Conservation (phyloP, 73 alveolate species). For the Stentor roeselii region DNA sequence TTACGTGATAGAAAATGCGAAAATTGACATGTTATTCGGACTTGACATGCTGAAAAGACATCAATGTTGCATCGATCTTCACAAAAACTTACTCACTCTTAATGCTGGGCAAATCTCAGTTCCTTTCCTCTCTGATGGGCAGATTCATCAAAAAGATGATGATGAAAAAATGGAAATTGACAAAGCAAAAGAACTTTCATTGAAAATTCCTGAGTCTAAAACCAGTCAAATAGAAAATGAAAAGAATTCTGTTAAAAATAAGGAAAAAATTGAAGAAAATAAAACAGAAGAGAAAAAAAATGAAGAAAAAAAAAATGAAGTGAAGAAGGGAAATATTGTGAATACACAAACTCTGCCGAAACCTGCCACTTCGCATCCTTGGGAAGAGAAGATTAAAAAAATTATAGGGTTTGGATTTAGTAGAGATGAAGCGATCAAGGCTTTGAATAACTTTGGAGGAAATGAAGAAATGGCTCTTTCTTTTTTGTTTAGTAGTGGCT, state of each 20-base stretch:
- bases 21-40: constrained; percentile 79
- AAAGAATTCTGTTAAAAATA: background rate
- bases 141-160: constrained; percentile 43
- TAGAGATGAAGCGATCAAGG: background rate
- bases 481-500: background rate
- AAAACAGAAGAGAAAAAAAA: background rate
- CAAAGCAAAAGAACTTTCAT: background rate
- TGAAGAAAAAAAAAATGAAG: background rate
- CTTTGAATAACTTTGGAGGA: background rate
- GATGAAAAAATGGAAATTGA: background rate
- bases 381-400: background rate
- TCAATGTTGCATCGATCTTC: constrained; percentile 81
- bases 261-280: too few species aligned
- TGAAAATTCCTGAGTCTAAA: background rate
- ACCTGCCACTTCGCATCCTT: background rate
- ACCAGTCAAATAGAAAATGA: too few species aligned
- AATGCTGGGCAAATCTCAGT: constrained; percentile 74
- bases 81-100: constrained; percentile 52
- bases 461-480: background rate
- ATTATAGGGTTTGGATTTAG: background rate
- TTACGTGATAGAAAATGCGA: constrained; percentile 72
- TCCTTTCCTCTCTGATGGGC: constrained; percentile 77
- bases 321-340: background rate
- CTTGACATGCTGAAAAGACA: constrained; percentile 83
- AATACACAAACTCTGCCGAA: too few species aligned